A percentile compares a stretch with the other conserved stretches of the same genome.
Conservation (phyloP, 1,139 yeast genomes). For the Blastobotrys aristatus region DNA sequence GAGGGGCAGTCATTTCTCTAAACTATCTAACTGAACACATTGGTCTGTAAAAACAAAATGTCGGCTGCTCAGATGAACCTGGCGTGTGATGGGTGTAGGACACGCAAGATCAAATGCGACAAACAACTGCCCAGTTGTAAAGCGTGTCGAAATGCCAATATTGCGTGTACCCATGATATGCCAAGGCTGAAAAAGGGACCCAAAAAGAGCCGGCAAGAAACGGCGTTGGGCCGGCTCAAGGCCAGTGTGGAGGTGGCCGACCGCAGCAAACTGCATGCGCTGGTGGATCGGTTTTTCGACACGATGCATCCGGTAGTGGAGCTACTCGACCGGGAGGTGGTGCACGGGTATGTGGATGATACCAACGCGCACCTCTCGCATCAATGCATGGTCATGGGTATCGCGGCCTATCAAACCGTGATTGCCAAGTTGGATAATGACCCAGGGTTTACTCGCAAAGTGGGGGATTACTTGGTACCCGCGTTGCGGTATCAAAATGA, state of each 20-base stretch:
- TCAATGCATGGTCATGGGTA: conserved; percentile 14
- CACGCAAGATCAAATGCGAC: conserved; percentile 21
- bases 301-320: conserved; percentile 18
- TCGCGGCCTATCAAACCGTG: conserved; percentile 11
- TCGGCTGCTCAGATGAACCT: background rate
- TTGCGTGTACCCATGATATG: conserved; percentile 16
- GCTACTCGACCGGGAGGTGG: conserved; percentile 13
- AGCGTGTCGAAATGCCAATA: conserved; percentile 14
- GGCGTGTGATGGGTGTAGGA: conserved; percentile 23
- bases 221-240: conserved; percentile 17
- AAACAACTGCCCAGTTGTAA: conserved; percentile 17
- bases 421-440: conserved; percentile 2
- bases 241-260: conserved; percentile 1
- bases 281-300: conserved; percentile 15
- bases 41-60: too few relatives aligned
- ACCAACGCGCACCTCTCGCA: conserved; percentile 3
- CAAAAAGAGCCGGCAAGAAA: conserved; percentile 17
- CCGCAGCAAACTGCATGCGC: conserved; percentile 1
- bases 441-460: background rate
- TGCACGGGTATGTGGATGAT: conserved; percentile 13
- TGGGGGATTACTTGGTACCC: background rate
- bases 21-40: too few relatives aligned
- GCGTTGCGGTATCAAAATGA: conserved; percentile 3
- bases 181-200: conserved; percentile 17
- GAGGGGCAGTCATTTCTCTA: too few relatives aligned